phyloP scores from a whole-genome alignment of 2,329 filamentous ascomycete species.

The Pestalotiopsis sp. region DNA sequence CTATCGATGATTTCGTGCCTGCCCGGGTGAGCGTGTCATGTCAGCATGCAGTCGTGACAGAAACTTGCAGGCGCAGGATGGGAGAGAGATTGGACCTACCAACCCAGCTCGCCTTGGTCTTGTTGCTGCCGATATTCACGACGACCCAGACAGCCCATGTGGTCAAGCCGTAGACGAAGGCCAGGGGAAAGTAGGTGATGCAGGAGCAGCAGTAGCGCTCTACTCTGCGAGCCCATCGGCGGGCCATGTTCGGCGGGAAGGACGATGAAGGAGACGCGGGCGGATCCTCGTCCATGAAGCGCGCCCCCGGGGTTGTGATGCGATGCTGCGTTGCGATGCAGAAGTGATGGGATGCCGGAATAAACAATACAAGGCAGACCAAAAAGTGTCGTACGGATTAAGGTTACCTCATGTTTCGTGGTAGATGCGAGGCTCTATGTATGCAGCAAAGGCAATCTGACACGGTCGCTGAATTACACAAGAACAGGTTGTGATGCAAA shows the following conservation, averaged over 20 bases:
- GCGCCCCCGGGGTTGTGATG: not conserved
- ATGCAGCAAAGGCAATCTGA: not conserved
- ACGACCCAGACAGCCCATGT: slow-evolving; percentile 93
- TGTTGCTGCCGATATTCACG: slow-evolving; percentile 67
- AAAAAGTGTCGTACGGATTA: not conserved
- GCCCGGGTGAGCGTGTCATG: not conserved
- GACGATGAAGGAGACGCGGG: slow-evolving; percentile 12
- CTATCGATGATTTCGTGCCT: slow-evolving; percentile 59
- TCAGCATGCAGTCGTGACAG: not conserved
- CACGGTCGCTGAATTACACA: not conserved
- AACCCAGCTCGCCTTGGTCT: slow-evolving; percentile 56
- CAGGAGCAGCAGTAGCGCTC: slow-evolving; percentile 84
- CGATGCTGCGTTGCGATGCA: not conserved
- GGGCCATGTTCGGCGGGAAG: slow-evolving; percentile 50
- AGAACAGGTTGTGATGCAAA: not conserved
- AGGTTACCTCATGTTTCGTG: not conserved
- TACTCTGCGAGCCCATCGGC: slow-evolving; percentile 67
- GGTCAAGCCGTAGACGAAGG: slow-evolving; percentile 87
- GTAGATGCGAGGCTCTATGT: not conserved
- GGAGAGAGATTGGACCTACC: slow-evolving; percentile 44
- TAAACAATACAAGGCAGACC: not conserved
- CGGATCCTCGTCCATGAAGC: slow-evolving; percentile 12
- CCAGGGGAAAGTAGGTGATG: slow-evolving; percentile 82
- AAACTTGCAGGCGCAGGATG: not conserved
- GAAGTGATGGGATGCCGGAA: not conserved